Conservation (phyloP, 768 basidiomycete genomes). For the Russula ochroleuca region DNA sequence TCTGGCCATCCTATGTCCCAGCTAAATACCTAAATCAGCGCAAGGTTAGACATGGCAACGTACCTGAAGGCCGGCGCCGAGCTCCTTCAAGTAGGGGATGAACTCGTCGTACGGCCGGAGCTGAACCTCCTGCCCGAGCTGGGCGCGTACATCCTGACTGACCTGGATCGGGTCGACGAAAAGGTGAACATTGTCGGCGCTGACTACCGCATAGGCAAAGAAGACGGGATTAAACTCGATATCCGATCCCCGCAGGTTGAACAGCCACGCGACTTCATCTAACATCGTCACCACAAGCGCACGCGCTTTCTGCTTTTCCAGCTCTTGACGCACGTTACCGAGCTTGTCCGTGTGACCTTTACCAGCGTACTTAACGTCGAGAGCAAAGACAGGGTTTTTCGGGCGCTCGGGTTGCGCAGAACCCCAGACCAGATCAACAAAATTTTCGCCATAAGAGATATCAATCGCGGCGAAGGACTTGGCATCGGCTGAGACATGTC, state of each 20-base stretch:
- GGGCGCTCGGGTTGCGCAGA: slow-evolving; percentile 64
- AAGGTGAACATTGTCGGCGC: slow-evolving; percentile 49
- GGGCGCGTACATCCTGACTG: slow-evolving; percentile 44
- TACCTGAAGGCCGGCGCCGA: slow-evolving; percentile 37
- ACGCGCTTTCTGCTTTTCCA: slow-evolving; percentile 58
- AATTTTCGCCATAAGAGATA: slow-evolving; percentile 70
- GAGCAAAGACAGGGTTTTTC: slow-evolving; percentile 57
- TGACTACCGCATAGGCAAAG: slow-evolving; percentile 86
- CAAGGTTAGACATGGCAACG: background rate
- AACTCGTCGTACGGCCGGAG: slow-evolving; percentile 67
- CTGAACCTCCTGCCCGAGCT: slow-evolving; percentile 58
- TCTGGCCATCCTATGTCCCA: slow-evolving; percentile 38
- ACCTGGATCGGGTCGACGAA: slow-evolving; percentile 61
- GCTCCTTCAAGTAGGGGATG: slow-evolving; percentile 55
- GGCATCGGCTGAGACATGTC: slow-evolving; percentile 51
- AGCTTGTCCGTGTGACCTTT: slow-evolving; percentile 67
- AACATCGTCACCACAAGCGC: slow-evolving; percentile 82
- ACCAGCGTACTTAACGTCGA: slow-evolving; percentile 74
- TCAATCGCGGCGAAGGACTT: slow-evolving; percentile 49
- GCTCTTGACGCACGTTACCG: slow-evolving; percentile 54
- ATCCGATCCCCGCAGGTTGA: slow-evolving; percentile 88
- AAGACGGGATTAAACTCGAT: slow-evolving; percentile 92
- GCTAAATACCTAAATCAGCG: background rate
- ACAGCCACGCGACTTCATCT: slow-evolving; percentile 93
- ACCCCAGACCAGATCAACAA: slow-evolving; percentile 77